Conservation (phyloP, 805 yeast genomes). For the Yarrowia sp. region DNA sequence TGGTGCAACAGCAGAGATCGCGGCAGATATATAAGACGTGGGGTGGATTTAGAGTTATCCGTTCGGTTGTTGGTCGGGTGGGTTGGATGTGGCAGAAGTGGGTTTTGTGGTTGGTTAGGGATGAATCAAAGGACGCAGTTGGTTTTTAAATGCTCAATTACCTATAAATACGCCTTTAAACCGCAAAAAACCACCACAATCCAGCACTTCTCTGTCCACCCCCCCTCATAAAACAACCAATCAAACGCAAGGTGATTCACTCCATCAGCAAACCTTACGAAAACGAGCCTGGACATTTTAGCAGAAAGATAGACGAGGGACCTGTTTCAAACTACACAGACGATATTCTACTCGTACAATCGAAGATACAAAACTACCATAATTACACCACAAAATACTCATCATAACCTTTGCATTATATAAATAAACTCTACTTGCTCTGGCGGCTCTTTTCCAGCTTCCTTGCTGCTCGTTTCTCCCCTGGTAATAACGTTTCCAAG, state of each 20-base stretch:
- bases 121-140: background rate
- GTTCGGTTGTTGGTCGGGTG: constrained; percentile 23
- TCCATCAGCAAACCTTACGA: constrained; percentile 6
- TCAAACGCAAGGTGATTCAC: constrained; percentile 8
- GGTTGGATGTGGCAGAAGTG: too few relatives aligned
- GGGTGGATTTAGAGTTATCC: background rate
- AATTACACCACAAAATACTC: background rate
- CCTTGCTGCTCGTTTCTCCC: background rate
- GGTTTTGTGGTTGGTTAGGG: too few relatives aligned
- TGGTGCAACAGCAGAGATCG: background rate
- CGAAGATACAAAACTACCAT: background rate
- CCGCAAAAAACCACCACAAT: background rate
- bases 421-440: constrained; percentile 20
- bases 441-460: background rate
- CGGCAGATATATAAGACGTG: background rate
- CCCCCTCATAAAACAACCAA: background rate
- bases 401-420: constrained; percentile 16
- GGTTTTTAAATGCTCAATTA: background rate
- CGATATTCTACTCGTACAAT: too few relatives aligned
- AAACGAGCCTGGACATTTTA: background rate
- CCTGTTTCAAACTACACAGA: too few relatives aligned
- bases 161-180: background rate
- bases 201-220: background rate
- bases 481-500: background rate
- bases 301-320: too few relatives aligned